phyloP scores from a whole-genome alignment of 176 grass and related monocot species.

The Avena atlantica region DNA sequence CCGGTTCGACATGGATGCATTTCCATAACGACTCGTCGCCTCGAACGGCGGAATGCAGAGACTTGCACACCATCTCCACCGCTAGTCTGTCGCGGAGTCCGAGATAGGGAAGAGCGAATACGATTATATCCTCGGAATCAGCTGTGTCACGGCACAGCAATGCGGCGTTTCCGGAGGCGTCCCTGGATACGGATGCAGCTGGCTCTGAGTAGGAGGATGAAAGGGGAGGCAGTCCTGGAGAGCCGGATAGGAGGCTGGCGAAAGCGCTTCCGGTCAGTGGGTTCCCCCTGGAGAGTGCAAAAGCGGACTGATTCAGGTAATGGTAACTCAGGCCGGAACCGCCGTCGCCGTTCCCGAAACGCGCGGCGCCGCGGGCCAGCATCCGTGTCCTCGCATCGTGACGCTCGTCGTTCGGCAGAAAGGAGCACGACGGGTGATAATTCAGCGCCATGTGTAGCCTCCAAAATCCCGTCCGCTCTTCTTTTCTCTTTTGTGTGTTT shows the following conservation, averaged over 20 bases:
- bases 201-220: not conserved
- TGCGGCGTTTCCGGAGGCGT: slow-evolving; percentile 33
- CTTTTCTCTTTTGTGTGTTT: not conserved
- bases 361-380: not conserved
- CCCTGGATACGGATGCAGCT: not conserved
- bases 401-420: slow-evolving; percentile 44
- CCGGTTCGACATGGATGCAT: slow-evolving; percentile 59
- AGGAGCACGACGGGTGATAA: slow-evolving; percentile 55
- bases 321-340: slow-evolving; percentile 40
- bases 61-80: slow-evolving; percentile 72
- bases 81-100: slow-evolving; percentile 67
- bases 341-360: not conserved
- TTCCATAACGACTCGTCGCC: slow-evolving; percentile 61
- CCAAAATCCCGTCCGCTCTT: not conserved
- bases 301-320: slow-evolving; percentile 38
- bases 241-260: not conserved
- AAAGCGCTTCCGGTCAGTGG: slow-evolving; percentile 11
- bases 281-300: slow-evolving; percentile 12
- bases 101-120: slow-evolving; percentile 59
- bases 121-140: slow-evolving; percentile 40
- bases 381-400: slow-evolving; percentile 51
- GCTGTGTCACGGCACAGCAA: not conserved
- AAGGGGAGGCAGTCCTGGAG: not conserved
- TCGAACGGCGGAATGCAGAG: slow-evolving; percentile 47
- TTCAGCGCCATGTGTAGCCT: slow-evolving; percentile 47